Evolutionary conservation across 2,329 filamentous ascomycete species (phyloP).

Genomic region (Zymoseptoria passerinii): DNA sequence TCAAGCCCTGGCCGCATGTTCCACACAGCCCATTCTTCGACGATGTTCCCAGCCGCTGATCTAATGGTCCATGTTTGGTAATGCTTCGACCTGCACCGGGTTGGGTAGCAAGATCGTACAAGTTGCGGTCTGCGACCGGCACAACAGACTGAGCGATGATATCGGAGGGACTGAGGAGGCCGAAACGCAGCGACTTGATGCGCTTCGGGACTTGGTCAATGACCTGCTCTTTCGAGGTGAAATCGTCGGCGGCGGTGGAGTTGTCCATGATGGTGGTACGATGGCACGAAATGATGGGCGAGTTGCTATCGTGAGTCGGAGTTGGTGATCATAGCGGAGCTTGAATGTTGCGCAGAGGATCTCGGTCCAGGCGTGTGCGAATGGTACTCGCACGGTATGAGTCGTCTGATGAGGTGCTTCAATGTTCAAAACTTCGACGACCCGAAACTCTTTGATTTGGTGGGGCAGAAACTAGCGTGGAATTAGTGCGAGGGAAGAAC

Average conservation of each 20-base stretch:
- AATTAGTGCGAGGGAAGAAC: not conserved
- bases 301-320: constrained; percentile 10
- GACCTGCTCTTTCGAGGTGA: constrained; percentile 68
- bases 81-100: constrained; percentile 54
- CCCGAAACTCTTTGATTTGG: not conserved
- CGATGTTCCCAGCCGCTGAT: constrained; percentile 80
- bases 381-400: not conserved
- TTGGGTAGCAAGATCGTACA: constrained; percentile 70
- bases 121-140: constrained; percentile 85
- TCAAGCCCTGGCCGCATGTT: constrained; percentile 73
- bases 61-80: constrained; percentile 76
- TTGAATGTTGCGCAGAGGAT: not conserved
- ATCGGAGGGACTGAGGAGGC: constrained; percentile 77
- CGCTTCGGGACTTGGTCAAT: constrained; percentile 81
- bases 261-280: constrained; percentile 9
- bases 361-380: not conserved
- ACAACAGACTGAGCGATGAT: constrained; percentile 93
- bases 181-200: constrained; percentile 89
- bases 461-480: not conserved
- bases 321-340: constrained; percentile 3
- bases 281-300: not conserved
- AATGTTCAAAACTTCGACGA: not conserved
- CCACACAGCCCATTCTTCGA: constrained; percentile 70
- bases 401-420: not conserved
- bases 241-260: constrained; percentile 8